A percentile compares a stretch with the other conserved stretches of the same genome.
These are phyloP conservation scores for Agaricus bisporus DNA, from an alignment of 768 basidiomycete species.

Conservation along the genomic window DNA sequence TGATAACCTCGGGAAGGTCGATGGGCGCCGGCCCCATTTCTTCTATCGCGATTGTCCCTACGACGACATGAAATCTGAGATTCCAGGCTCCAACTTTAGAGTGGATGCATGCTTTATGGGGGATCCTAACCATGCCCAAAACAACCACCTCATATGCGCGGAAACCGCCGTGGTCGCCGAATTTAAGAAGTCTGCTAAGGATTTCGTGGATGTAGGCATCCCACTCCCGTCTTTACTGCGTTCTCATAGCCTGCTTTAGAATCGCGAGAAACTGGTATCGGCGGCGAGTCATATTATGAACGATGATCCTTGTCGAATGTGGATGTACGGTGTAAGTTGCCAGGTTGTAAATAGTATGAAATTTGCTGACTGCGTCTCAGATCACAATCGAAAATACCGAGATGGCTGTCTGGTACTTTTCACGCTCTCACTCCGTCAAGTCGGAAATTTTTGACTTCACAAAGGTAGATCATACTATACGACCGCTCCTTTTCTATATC, in stretches of 20 bases:
- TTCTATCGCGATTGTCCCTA: neutral
- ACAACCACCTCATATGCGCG: neutral
- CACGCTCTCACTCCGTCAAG: conserved; percentile 9
- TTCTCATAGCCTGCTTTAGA: neutral
- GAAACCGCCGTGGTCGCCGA: conserved; percentile 12
- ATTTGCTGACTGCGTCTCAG: neutral
- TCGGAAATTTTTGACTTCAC: conserved; percentile 4
- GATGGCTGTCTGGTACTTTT: conserved; percentile 10
- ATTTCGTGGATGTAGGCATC: neutral
- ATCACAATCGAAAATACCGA: conserved; percentile 8
- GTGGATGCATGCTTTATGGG: conserved; percentile 14
- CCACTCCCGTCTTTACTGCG: neutral
- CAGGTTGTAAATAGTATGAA: neutral
- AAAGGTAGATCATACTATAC: neutral
- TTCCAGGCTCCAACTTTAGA: conserved; percentile 11
- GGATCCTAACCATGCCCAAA: neutral
- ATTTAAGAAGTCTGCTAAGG: conserved; percentile 5
- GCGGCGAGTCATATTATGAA: neutral
- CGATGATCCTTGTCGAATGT: neutral
- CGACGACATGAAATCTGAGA: conserved; percentile 1
- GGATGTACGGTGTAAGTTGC: neutral
- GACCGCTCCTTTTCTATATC: neutral
- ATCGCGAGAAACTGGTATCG: neutral
- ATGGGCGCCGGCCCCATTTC: neutral
- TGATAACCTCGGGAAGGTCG: neutral